Evolutionary conservation across 2,329 filamentous ascomycete species (phyloP), one percentile per base, ranked within the genome.

Genomic region (Orbilia javanica): DNA sequence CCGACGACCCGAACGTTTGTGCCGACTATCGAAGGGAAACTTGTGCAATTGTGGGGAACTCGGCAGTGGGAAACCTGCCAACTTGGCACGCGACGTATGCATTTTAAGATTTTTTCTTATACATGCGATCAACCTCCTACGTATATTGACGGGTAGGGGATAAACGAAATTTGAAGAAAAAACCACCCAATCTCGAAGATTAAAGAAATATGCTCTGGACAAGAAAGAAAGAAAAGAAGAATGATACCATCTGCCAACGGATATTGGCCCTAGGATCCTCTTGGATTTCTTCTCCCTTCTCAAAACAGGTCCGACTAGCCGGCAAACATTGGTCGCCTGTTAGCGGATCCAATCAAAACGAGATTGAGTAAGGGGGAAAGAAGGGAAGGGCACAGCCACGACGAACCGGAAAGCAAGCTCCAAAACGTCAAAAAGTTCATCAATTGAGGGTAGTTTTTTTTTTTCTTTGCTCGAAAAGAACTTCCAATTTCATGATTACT

Each of bases 331-430:
- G 36, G 50, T 27, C 27, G 22, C 50, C 53, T 60, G 50, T n/a
- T 20, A 34, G 52, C 52, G 36, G 39, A 62, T 34, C 50, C 36
- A 73, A 60, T 66, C 29, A 36, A 66, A 73, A 65, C 60, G 50
- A 73, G 69, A 73, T 73, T 64, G 18, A 66, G 53, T 31, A 57
- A 73, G 62, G 69, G 50, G 44, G 42, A 39, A 22, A 39, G 64
- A 50, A 60, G 48, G 42, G 52, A 39, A 22, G 42, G 18, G 22
- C 69, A 66, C 69, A 73, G 69, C 69, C 69, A 70, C 66, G 36
- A 39, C n/a, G n/a, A 34, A 10, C 15, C 7, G 20, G 25, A 25
- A 20, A 39, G 15, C 50, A 15, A 53, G 13, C 25, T 53, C 18
- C 10, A 57, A 57, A 3, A 5, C 25, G 27, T 57, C 29, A 57